A percentile compares a stretch with the other conserved stretches of the same genome.
phyloP scores from a whole-genome alignment of 2,329 filamentous ascomycete genomes.

The Pseudogymnoascus sp. region DNA sequence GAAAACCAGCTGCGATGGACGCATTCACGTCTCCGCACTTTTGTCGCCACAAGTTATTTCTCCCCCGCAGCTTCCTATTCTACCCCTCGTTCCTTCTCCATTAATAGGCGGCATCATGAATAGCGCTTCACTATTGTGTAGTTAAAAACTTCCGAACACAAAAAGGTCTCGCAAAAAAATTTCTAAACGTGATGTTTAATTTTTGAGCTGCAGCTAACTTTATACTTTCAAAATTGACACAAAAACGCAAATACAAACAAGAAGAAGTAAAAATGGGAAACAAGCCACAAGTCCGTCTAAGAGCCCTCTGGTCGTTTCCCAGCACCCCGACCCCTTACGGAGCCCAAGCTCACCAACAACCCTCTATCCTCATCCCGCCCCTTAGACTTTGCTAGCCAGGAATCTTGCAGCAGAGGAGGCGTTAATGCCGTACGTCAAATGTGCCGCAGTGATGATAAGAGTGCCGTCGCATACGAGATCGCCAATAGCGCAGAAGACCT shows the following conservation, averaged over 20 bases:
- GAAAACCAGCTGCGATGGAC: background rate
- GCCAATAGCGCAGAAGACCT: constrained; percentile 40
- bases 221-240: background rate
- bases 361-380: background rate
- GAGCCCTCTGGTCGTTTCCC: background rate
- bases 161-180: background rate
- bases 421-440: constrained; percentile 32
- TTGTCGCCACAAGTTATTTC: background rate
- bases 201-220: constrained; percentile 5
- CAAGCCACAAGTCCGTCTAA: background rate
- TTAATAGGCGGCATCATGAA: background rate
- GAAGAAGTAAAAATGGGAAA: background rate
- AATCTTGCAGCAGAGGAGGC: constrained; percentile 32
- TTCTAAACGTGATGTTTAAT: background rate
- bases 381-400: constrained; percentile 14
- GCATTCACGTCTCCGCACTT: background rate
- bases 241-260: background rate
- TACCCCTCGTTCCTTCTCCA: background rate
- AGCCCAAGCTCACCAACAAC: background rate
- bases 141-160: background rate
- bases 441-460: constrained; percentile 31
- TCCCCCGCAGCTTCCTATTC: background rate
- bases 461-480: constrained; percentile 44
- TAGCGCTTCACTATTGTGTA: background rate
- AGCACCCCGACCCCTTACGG: background rate